Percentiles rank a stretch among this genome's conserved stretches.
Evolutionary conservation across 768 basidiomycete species (phyloP).

Genomic region (Leccinum sublutescens): DNA sequence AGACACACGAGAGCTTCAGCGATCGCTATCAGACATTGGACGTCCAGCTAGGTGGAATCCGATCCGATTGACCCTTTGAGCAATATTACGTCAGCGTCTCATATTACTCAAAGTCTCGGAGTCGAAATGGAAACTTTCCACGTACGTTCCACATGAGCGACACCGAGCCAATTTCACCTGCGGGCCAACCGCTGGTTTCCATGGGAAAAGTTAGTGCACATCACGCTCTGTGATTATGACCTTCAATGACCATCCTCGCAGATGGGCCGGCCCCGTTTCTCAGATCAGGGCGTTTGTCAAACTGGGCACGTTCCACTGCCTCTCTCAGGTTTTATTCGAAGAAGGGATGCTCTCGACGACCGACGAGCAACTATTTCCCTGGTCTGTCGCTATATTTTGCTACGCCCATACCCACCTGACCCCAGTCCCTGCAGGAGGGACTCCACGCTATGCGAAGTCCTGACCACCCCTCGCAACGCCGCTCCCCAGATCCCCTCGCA

Average conservation of each 20-base stretch:
- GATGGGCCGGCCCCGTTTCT: slow-evolving; percentile 71
- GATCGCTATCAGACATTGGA: slow-evolving; percentile 70
- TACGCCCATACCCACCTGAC: not conserved
- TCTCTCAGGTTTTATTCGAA: slow-evolving; percentile 59
- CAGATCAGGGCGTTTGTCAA: slow-evolving; percentile 75
- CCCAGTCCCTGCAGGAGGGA: slow-evolving; percentile 57
- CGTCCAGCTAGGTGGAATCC: slow-evolving; percentile 55
- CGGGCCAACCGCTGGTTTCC: slow-evolving; percentile 48
- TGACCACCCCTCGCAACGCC: slow-evolving; percentile 72
- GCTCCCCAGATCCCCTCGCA: slow-evolving; percentile 72
- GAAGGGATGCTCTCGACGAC: slow-evolving; percentile 73
- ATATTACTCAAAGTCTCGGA: too few relatives aligned
- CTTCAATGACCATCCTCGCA: slow-evolving; percentile 27
- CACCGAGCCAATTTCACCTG: slow-evolving; percentile 42
- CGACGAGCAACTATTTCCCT: slow-evolving; percentile 82
- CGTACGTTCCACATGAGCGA: slow-evolving; percentile 27
- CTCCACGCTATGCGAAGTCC: slow-evolving; percentile 73
- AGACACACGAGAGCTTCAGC: slow-evolving; percentile 88
- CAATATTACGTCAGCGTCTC: not conserved
- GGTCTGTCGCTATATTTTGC: slow-evolving; percentile 41
- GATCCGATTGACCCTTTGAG: not conserved
- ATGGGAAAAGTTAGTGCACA: slow-evolving; percentile 51
- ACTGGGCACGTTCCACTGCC: slow-evolving; percentile 73
- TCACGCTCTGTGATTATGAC: not conserved
- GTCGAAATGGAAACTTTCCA: too few relatives aligned